Base-by-base conservation (phyloP, 2,329 filamentous ascomycete species). In the Colletotrichum lini region DNA sequence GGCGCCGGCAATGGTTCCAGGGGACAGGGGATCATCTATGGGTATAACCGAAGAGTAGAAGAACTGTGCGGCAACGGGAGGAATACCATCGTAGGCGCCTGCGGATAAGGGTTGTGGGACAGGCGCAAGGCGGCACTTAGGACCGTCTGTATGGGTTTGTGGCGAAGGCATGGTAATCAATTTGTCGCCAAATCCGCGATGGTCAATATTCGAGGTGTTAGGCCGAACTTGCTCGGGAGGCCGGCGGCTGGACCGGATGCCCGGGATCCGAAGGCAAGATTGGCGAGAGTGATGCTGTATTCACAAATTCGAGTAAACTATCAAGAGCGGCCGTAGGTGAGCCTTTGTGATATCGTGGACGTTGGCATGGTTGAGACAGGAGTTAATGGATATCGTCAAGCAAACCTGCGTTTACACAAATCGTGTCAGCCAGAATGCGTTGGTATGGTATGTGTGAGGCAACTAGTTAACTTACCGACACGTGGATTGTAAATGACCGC, bases 1-100 rank as follows among this genome's bases (percentile, higher is more conserved):
- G 79, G 87, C 76, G 30, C 80, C 80, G 78, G 88, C 79, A 80
- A 90, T 78, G 82, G 87, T 80, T 13, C 85, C 82, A 1, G 92
- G 89, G 12, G 93, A 94, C n/a, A 97, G 87, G 30, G 94, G 94
- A 77, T 98, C 95, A 77, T 98, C 95, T 78, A 98, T 95, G 40
- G 94, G 92, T 60, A 96, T 88, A 15, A 91, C 85, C 13, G 94
- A 96, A 16, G 91, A 89, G 81, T 97, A 98, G 82, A 98, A 98
- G 83, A 94, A 98, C 73, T 94, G 93, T 26, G 92, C 87, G 42
- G 87, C 85, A 65, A 93, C 80, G 0, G 89, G 86, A 18, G 93
- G 92, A 30, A 88, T 85, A 64, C 83, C 84, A 65, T 86, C 82
- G 54, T 82, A 79, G 67, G 81, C 80, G 30, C 79, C 72, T 35